phyloP scores from a whole-genome alignment of 345 rosid species.

The Noccaea caerulescens region DNA sequence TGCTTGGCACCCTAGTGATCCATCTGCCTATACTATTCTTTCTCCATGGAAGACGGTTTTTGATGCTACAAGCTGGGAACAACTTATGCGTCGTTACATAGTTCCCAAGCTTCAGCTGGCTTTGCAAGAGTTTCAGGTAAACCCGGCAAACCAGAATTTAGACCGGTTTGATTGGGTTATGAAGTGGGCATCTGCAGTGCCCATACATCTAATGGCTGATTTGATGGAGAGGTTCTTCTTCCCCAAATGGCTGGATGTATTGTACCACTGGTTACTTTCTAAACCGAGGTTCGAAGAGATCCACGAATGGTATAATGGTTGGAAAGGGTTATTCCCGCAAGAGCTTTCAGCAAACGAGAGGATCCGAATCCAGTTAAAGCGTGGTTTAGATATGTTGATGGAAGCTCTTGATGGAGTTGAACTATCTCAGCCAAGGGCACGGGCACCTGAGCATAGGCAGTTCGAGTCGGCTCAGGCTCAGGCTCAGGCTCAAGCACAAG shows the following conservation, averaged over 20 bases:
- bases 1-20: conserved; percentile 93
- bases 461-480: conserved; percentile 60
- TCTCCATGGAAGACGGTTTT: conserved; percentile 95
- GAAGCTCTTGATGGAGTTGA: conserved; percentile 74
- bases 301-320: conserved; percentile 72
- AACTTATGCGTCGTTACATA: conserved; percentile 82
- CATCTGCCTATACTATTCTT: conserved; percentile 78
- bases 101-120: conserved; percentile 90
- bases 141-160: conserved; percentile 79
- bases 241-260: conserved; percentile 81
- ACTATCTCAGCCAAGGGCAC: conserved; percentile 73
- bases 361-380: conserved; percentile 67
- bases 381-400: conserved; percentile 82
- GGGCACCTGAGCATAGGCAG: conserved; percentile 61
- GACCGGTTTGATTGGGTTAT: conserved; percentile 78
- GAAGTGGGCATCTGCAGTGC: conserved; percentile 84
- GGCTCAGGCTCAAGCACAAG: conserved; percentile 53
- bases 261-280: conserved; percentile 79
- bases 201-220: conserved; percentile 88
- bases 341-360: conserved; percentile 83
- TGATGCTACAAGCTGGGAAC: conserved; percentile 88
- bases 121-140: conserved; percentile 76
- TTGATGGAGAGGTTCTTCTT: conserved; percentile 89
- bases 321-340: conserved; percentile 81
- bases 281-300: conserved; percentile 79